Percentiles rank a stretch among this genome's conserved stretches.
Conservation (phyloP, 2,329 filamentous ascomycete species). For the Colletotrichum kahawae region DNA sequence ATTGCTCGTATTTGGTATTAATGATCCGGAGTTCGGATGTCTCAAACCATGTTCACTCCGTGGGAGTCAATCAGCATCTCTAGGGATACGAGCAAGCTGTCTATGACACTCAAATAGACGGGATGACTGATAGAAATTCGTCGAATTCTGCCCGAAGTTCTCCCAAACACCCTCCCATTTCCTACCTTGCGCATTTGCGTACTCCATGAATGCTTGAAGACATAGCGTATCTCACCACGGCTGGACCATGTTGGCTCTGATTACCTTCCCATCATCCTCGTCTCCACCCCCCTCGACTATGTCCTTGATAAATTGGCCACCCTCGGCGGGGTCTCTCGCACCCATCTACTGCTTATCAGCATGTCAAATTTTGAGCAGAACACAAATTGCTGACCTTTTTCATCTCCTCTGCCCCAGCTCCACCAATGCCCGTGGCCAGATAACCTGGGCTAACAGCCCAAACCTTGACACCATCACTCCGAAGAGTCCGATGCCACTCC, state of each 20-base stretch:
- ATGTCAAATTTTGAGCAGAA: neutral
- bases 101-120: too few relatives aligned
- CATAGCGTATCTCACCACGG: neutral
- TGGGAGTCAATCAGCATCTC: rapidly evolving
- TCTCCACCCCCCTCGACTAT: neutral
- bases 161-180: too few relatives aligned
- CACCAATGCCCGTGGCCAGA: neutral
- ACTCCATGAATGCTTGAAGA: too few relatives aligned
- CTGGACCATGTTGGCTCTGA: neutral
- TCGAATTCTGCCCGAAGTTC: too few relatives aligned
- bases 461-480: neutral
- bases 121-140: too few relatives aligned
- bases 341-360: neutral
- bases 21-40: neutral
- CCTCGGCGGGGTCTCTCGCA: neutral
- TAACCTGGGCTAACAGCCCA: neutral
- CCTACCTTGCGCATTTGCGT: too few relatives aligned
- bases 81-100: too few relatives aligned
- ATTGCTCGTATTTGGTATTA: neutral
- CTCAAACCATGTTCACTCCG: neutral
- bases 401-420: neutral
- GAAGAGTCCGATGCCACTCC: neutral
- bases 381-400: neutral
- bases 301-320: neutral
- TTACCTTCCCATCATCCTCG: neutral